phyloP scores from a whole-genome alignment of 345 rosid genomes.

The Gossypium longicalyx region DNA sequence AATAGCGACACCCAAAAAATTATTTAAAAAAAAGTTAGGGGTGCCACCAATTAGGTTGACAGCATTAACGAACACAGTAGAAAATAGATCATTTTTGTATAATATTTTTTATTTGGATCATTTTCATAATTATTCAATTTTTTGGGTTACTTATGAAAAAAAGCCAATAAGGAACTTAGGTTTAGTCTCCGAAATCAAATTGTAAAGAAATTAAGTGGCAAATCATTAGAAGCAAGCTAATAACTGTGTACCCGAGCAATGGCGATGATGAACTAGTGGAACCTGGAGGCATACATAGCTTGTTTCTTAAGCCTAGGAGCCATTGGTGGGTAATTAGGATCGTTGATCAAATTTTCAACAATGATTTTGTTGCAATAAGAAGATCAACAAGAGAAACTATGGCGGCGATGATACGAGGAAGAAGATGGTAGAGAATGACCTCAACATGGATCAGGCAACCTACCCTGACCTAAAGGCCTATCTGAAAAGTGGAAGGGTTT shows the following conservation, averaged over 20 bases:
- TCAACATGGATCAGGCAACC: too few species aligned
- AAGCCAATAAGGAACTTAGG: neutral
- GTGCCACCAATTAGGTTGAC: too few species aligned
- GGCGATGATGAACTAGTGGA: constrained; percentile 51
- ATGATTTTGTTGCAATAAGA: constrained; percentile 27
- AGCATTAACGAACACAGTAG: fast-evolving
- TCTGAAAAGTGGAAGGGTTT: too few species aligned
- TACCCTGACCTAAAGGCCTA: fast-evolving
- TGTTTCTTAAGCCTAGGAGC: constrained; percentile 9
- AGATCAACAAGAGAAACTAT: constrained; percentile 17
- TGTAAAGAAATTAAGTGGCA: neutral
- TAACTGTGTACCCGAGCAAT: constrained; percentile 2
- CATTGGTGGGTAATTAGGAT: neutral
- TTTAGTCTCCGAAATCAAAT: neutral
- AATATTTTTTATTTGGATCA: too few species aligned
- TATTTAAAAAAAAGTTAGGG: too few species aligned
- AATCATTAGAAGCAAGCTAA: neutral
- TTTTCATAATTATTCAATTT: too few species aligned
- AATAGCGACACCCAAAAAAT: too few species aligned
- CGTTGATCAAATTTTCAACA: constrained; percentile 44
- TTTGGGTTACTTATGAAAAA: too few species aligned
- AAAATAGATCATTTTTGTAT: too few species aligned
- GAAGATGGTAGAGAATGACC: constrained; percentile 18
- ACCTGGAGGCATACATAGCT: neutral
- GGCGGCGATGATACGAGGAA: constrained; percentile 18